Conservation (phyloP, 2,329 filamentous ascomycete genomes). For the Penicillium sp. region DNA sequence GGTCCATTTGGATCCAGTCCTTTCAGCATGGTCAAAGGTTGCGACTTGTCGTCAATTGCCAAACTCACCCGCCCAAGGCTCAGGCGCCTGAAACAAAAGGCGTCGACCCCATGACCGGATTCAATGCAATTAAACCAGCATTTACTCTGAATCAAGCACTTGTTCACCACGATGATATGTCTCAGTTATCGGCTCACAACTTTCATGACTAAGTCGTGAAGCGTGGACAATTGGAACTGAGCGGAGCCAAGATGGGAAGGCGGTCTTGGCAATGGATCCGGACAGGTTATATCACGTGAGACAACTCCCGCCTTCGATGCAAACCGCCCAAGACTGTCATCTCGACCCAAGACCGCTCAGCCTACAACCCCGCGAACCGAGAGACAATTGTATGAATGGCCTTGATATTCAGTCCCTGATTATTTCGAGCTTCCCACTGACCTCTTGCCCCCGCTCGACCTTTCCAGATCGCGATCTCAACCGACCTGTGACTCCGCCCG, state of each 20-base stretch:
- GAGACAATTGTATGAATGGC: slow-evolving; percentile 20
- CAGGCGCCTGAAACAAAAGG: not conserved
- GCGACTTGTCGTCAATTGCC: not conserved
- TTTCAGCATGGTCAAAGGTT: too few relatives aligned
- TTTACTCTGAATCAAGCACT: not conserved
- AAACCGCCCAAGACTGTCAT: slow-evolving; percentile 37
- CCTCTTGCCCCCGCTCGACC: slow-evolving; percentile 2
- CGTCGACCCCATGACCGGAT: not conserved
- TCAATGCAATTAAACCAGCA: not conserved
- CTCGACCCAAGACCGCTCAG: slow-evolving; percentile 24
- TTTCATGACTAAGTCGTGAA: not conserved
- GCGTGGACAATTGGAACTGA: not conserved
- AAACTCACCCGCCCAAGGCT: not conserved
- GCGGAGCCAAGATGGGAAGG: slow-evolving; percentile 1
- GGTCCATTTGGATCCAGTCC: too few relatives aligned
- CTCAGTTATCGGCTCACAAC: not conserved
- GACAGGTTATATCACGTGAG: slow-evolving; percentile 32
- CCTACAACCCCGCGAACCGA: slow-evolving; percentile 1
- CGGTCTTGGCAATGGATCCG: slow-evolving; percentile 30
- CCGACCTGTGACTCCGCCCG: slow-evolving; percentile 31
- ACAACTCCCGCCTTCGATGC: slow-evolving; percentile 42
- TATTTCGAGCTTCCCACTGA: slow-evolving; percentile 12
- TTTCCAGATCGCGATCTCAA: slow-evolving; percentile 13
- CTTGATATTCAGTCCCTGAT: not conserved
- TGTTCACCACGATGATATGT: too few relatives aligned